Evolutionary conservation across 2,329 filamentous ascomycete genomes (phyloP).

Genomic region (Samsoniella hepiali): DNA sequence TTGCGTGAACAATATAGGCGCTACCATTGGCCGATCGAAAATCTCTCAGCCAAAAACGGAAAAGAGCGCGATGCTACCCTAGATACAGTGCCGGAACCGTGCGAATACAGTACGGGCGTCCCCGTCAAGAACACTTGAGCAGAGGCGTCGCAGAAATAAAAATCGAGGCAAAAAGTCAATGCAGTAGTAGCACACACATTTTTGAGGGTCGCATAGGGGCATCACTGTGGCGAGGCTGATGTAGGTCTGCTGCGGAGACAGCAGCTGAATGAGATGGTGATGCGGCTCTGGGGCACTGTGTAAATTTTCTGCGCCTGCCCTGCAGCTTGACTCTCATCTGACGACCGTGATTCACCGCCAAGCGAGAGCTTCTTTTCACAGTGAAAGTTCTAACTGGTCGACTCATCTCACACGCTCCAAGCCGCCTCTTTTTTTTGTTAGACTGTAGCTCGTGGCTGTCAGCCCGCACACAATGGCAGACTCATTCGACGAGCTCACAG

Average conservation of each 20-base stretch:
- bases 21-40: slow-evolving; percentile 2
- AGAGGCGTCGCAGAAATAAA: too few species aligned
- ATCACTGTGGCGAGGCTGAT: neutral
- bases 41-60: slow-evolving; percentile 1
- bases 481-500: slow-evolving; percentile 45
- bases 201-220: too few species aligned
- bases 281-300: slow-evolving; percentile 11
- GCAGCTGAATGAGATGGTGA: neutral
- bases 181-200: too few species aligned
- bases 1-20: slow-evolving; percentile 7
- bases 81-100: slow-evolving; percentile 9
- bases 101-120: neutral
- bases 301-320: slow-evolving; percentile 6
- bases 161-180: too few species aligned
- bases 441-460: neutral
- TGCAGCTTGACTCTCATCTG: neutral
- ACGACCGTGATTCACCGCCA: neutral
- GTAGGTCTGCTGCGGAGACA: neutral
- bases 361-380: neutral
- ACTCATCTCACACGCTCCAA: neutral
- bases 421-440: neutral
- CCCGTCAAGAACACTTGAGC: too few species aligned
- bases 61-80: slow-evolving; percentile 15
- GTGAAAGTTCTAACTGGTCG: neutral
- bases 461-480: slow-evolving; percentile 28